Base-by-base conservation (phyloP, 805 yeast species). In the Monosporozyma unispora region DNA sequence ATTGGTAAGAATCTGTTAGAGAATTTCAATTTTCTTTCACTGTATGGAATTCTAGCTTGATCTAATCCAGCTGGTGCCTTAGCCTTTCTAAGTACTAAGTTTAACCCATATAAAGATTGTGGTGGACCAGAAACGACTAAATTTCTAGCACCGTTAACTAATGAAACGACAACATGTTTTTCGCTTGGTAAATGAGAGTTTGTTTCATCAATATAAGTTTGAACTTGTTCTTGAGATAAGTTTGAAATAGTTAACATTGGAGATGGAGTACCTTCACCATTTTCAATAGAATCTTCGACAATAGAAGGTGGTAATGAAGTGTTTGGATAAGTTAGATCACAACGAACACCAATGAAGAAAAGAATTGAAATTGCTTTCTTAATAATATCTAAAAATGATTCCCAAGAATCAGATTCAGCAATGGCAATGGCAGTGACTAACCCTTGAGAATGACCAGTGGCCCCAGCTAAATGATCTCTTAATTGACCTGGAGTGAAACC, bases 101-200 rank as follows among this genome's bases (percentile, higher is more conserved):
- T 90, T 62, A 93, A 79, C 76, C 99, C 99, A 62, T 91, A 93
- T 54, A 93, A 75, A 3, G 98, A 89, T 77, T 90, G 96, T 50
- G 99, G 98, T 45, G 98, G 99, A 68, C 99, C 99, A 21, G 95
- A 80, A 45, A 91, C 89, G 50, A 93, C 99, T 72, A 89, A 77
- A 70, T 89, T 87, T 73, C 96, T 81, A 45, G 96, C 96, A 68
- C 99, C 99, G 66, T 93, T 93, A 59, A 90, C 77, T 67, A 93
- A 79, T 41, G 98, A 89, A 56, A 93, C 82, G 52, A 83, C 87
- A 62, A 93, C 84, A 64, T 88, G 96, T 71, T 87, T 88, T 61
- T 87, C 96, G 48, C 75, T 72, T 58, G 99, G 97, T 72, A 93
- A 79, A 72, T 90, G 98, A 64, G 84, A 80, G 73, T 93, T 93